Conservation (phyloP, 148 eudicot species). For the Rhododendron simsii region DNA sequence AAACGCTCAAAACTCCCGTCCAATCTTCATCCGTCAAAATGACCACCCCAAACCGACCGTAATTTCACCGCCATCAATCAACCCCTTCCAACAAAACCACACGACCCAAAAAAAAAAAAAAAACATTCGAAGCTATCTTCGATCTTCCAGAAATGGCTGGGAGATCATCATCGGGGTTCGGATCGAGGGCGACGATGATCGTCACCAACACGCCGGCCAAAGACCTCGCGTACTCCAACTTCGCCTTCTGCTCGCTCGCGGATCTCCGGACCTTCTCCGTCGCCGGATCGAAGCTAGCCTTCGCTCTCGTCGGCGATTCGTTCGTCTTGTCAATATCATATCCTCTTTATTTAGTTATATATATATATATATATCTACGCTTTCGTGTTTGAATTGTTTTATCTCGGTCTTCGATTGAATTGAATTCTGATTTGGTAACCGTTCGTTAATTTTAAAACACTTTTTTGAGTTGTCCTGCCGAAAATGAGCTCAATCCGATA, state of each 20-base stretch:
- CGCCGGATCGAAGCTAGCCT: slow-evolving; percentile 48
- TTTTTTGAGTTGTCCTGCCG: no score
- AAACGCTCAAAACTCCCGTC: neutral
- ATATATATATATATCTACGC: neutral
- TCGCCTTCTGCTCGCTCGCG: slow-evolving; percentile 46
- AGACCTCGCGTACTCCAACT: slow-evolving; percentile 60
- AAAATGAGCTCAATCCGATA: no score
- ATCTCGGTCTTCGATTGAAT: neutral
- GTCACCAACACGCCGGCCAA: slow-evolving; percentile 68
- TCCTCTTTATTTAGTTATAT: slow-evolving; percentile 32
- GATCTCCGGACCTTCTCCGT: slow-evolving; percentile 46
- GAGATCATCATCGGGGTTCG: slow-evolving; percentile 27
- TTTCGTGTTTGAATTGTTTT: neutral
- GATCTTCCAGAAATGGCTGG: slow-evolving; percentile 27
- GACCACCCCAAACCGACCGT: neutral
- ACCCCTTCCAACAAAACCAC: neutral
- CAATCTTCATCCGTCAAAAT: no score
- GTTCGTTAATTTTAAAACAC: no score
- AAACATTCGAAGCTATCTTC: neutral
- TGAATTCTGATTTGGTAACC: neutral
- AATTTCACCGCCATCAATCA: neutral
- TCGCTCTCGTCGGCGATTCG: slow-evolving; percentile 38
- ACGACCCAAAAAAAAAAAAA: neutral
- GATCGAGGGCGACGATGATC: slow-evolving; percentile 35
- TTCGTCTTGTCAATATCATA: slow-evolving; percentile 67